Base-by-base conservation (phyloP, 192 early-diverging fungal species). In the Coemansia sp. region DNA sequence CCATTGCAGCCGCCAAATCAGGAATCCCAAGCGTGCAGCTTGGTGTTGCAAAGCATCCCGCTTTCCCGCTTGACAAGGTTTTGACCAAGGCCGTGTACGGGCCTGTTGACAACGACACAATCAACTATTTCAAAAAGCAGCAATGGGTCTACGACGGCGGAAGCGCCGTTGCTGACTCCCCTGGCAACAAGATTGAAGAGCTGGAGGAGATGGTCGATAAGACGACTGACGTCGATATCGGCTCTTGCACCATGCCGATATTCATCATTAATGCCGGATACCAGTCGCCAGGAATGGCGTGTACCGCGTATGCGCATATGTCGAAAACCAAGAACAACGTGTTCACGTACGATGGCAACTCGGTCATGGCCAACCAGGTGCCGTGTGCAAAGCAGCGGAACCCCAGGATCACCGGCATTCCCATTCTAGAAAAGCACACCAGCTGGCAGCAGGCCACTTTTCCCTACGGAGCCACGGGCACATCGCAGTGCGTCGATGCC, bases 251-350 rank as follows among this genome's bases (percentile, higher is more conserved):
- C 1, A 54, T 54, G 51, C 51, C 51, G 5, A 54, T 54, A 54
- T 54, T 54, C 19, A 22, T 54, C 2, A 17, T 54, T 17, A 54
- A 54, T 12, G 51, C 51, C 19, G 51, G 51, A 25, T 54, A 54
- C 22, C 51, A 54, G 51, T 54, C 51, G 19, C 51, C 51, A 3
- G 51, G 51, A 54, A 54, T 54, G 51, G 25, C 51, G 8, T 54
- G 51, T 22, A 54, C 51, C 1, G 51, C 51, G 5, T 54, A 54
- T 25, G 51, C 51, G 22, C 51, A 54, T 22, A 54, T 54, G 4
- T 54, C 51, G 20, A 4, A 12, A 4, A 25, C 20, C 13, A 22
- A 14, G 9, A 54, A 11, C 51, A 54, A 54, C 22, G 51, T 54
- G 11, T 54, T 54, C 9, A 54, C 51, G 14, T 54, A 54, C 9